Evolutionary conservation across 2,329 filamentous ascomycete genomes (phyloP).

Genomic region (Pochonia chlamydosporia): DNA sequence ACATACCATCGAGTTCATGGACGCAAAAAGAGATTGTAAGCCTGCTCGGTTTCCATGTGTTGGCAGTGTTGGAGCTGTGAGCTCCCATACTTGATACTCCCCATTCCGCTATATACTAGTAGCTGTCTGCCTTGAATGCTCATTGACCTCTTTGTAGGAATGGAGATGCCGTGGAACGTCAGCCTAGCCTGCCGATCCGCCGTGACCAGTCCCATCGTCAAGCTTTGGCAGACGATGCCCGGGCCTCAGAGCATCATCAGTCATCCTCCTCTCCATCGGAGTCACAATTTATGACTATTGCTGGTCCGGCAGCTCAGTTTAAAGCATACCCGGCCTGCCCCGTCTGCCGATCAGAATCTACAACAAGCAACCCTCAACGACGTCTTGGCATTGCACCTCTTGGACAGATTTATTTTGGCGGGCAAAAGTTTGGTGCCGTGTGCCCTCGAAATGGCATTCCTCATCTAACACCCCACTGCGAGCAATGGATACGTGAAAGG

Average conservation of each 20-base stretch:
- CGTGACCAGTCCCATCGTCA: not conserved
- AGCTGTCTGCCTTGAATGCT: no score
- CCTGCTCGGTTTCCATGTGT: slow-evolving; percentile 2
- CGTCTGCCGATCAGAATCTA: slow-evolving; percentile 1
- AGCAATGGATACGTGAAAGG: slow-evolving; percentile 40
- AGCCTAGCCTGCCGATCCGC: no score
- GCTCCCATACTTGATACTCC: no score
- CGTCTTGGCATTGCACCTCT: slow-evolving; percentile 7
- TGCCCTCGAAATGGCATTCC: slow-evolving; percentile 43
- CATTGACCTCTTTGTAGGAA: no score
- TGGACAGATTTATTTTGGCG: slow-evolving; percentile 40
- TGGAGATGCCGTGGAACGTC: no score
- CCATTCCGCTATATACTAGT: no score
- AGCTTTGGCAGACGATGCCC: not conserved
- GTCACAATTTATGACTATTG: not conserved
- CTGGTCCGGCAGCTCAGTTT: not conserved
- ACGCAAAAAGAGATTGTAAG: slow-evolving; percentile 13
- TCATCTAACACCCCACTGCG: slow-evolving; percentile 40
- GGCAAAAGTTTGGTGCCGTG: slow-evolving; percentile 39
- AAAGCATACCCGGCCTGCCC: not conserved
- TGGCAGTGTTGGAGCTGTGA: not conserved
- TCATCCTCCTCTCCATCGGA: slow-evolving; percentile 6
- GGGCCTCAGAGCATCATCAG: slow-evolving; percentile 3
- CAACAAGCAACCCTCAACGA: not conserved
- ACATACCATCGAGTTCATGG: slow-evolving; percentile 28